Evolutionary conservation across 2,329 filamentous ascomycete species (phyloP), one percentile per base, ranked within the genome.

Genomic region (Talaromyces sp.): DNA sequence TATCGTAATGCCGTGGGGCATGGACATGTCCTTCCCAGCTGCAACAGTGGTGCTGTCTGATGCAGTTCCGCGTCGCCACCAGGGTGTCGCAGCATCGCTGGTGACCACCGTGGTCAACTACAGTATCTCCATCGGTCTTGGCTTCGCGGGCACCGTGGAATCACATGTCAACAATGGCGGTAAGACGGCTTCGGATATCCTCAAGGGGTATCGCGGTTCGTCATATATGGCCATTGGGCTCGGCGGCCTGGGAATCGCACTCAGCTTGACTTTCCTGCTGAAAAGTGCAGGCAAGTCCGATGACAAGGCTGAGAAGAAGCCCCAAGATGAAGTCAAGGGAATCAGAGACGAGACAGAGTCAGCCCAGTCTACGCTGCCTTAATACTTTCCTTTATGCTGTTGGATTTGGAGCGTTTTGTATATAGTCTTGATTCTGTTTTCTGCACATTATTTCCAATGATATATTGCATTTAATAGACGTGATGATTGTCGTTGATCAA

Each of bases 71-170:
- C 73, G 74, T 49, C 71, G 79, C 55, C 77, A 81, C 57, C 81
- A 84, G 67, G 82, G 82, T 17, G 73, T 83, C n/a, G 79, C 81
- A 1, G 81, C 80, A 1, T 84, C 80, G 27, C 70, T 89, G 4
- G 83, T 89, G 24, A 85, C 81, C 61, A 89, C 86, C 0, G 79
- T 86, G 9, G 83, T 89, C 62, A 89, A 90, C 72, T 90, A 90
- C 69, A 82, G 82, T 58, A 89, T 90, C 46, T 85, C 85, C 0
- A 73, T 89, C 1, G 87, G 85, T 0, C 78, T 91, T 0, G 88
- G 87, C 0, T 81, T 90, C 51, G 87, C 87, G 0, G 87, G 86
- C 0, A 89, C 85, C 0, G 82, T 89, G 2, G 86, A 89, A 68
- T 70, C 73, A 1, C 69, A 82, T 38, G 73, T 81, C 49, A 76